Evolutionary conservation across 2,329 filamentous ascomycete genomes (phyloP), one percentile per base, ranked within the genome.

Genomic region (Lasiodiplodia sp.): DNA sequence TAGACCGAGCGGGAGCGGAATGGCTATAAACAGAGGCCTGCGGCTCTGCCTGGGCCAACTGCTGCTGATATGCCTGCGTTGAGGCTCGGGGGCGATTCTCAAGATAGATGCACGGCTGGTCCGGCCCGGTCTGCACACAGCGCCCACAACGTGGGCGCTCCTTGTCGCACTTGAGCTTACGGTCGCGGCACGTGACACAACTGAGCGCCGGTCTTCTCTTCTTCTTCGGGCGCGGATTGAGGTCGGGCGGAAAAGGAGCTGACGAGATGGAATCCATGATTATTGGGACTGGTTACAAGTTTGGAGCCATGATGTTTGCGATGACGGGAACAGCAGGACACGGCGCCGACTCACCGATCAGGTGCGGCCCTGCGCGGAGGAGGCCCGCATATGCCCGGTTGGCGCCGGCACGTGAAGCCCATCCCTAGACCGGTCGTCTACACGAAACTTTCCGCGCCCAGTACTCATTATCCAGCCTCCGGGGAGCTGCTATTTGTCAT

Each of bases 91-190:
- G 28, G 11, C 14, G 60, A 7, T 31, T 52, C n/a, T 64, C 60
- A 12, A 64, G 18, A 11, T 64, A 64, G 60, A 64, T 25, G 14
- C 60, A 64, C 18, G 47, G 60, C 31, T 64, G 60, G 18, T 37
- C 47, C 12, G 60, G 60, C 28, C 60, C 47, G 47, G 60, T 18
- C 28, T 64, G 63, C 63, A 40, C 63, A 18, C 60, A 64, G 60
- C 60, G 60, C 2, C 60, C 44, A 18, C 60, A 64, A n/a, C 60
- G 60, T 4, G 63, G 63, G 51, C 63, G 63, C 11, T 55, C 53
- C 51, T 55, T 55, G 53, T 66, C 63, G 63, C 63, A 66, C 51
- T 57, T 55, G 3, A 66, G 49, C 63, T 66, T 66, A 0, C 63
- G 63, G 51, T 55, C 51, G 21, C 63, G 51, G 11, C 63, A 66